Evolutionary conservation across 352 stramenopile genomes (phyloP).

Genomic region (Pythium coloratum): DNA sequence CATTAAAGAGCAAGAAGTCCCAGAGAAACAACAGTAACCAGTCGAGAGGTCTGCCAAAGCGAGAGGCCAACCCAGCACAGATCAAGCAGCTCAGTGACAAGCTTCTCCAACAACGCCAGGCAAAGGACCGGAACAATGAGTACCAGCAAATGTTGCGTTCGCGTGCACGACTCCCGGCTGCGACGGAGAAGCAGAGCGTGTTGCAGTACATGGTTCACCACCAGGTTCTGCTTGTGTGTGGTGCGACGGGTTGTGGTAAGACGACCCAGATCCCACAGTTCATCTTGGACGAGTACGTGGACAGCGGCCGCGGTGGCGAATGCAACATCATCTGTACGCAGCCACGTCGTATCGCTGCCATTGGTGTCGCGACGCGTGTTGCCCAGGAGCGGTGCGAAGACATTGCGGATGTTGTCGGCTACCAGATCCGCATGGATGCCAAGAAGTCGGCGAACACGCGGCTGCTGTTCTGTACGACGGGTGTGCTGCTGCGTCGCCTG

Average conservation of each 20-base stretch:
- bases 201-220: conserved; percentile 54
- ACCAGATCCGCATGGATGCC: conserved; percentile 96
- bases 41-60: conserved; percentile 3
- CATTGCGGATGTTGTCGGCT: conserved; percentile 88
- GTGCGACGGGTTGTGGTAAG: conserved; percentile 94
- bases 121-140: conserved; percentile 39
- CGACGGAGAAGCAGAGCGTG: conserved; percentile 55
- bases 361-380: conserved; percentile 95
- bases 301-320: conserved; percentile 77
- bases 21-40: conserved; percentile 28
- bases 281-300: conserved; percentile 94
- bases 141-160: conserved; percentile 65
- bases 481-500: conserved; percentile 92
- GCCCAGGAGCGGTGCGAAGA: conserved; percentile 92
- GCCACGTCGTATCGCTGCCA: conserved; percentile 94
- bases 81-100: conserved; percentile 43
- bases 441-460: conserved; percentile 88
- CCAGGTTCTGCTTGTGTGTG: conserved; percentile 95
- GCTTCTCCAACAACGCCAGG: conserved; percentile 40
- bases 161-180: conserved; percentile 60
- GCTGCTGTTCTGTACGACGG: conserved; percentile 96
- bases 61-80: conserved; percentile 41
- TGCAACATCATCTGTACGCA: conserved; percentile 97
- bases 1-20: conserved; percentile 18
- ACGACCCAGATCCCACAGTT: conserved; percentile 98